Conservation (phyloP, 768 basidiomycete genomes). For the Lepiota subincarnata region DNA sequence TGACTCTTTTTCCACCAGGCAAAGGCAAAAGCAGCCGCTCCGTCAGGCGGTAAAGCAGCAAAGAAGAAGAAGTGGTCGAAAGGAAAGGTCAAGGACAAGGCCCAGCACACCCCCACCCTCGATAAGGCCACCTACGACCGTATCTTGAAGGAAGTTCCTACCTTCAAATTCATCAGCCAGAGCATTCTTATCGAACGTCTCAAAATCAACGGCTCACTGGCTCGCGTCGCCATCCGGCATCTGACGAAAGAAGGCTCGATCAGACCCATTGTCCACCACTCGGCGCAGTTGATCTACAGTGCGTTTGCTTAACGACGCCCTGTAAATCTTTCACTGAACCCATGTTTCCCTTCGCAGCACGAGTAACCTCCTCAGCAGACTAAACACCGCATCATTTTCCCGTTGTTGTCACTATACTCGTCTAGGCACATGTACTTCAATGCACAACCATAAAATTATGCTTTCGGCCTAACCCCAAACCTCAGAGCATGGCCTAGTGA, state of each 20-base stretch:
- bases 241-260: constrained; percentile 92
- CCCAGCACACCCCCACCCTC: constrained; percentile 90
- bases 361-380: constrained; percentile 44
- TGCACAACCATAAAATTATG: constrained; percentile 34
- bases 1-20: constrained; percentile 35
- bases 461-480: constrained; percentile 15
- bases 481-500: too few relatives aligned
- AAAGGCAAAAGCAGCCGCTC: constrained; percentile 68
- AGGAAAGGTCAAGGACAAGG: constrained; percentile 99
- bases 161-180: constrained; percentile 98
- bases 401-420: constrained; percentile 26
- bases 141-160: constrained; percentile 97
- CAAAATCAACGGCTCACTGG: constrained; percentile 94
- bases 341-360: constrained; percentile 29
- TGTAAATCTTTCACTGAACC: background rate
- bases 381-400: constrained; percentile 25
- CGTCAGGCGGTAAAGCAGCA: constrained; percentile 81
- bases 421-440: constrained; percentile 32
- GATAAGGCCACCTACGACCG: constrained; percentile 93
- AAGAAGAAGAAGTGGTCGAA: constrained; percentile 99
- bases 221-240: constrained; percentile 86
- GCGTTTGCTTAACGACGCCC: constrained; percentile 29
- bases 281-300: constrained; percentile 95
- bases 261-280: constrained; percentile 96
- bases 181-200: constrained; percentile 97